phyloP scores from a whole-genome alignment of 2,329 filamentous ascomycete genomes.

The Plenodomus tracheiphilus region DNA sequence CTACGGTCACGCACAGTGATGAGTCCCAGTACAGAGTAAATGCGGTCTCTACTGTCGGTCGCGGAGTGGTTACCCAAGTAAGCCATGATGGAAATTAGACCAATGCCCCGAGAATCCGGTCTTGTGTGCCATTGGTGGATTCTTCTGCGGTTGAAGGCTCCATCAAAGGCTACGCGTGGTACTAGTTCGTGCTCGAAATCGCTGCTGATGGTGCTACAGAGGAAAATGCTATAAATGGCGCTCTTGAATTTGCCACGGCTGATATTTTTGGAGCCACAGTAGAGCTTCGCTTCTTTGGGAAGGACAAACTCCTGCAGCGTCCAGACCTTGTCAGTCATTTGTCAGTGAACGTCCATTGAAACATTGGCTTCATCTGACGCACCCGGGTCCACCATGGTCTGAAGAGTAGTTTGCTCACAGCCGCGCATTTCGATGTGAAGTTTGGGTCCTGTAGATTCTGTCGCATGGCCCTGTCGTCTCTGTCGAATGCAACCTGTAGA shows the following conservation, averaged over 20 bases:
- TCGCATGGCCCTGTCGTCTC: constrained; percentile 20
- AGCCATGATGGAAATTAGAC: constrained; percentile 31
- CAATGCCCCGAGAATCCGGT: constrained; percentile 18
- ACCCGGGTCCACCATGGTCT: constrained; percentile 35
- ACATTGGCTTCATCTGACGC: background rate
- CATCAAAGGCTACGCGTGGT: constrained; percentile 28
- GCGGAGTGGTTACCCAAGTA: constrained; percentile 35
- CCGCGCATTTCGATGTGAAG: constrained; percentile 22
- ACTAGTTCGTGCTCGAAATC: constrained; percentile 31
- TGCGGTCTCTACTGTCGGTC: constrained; percentile 31
- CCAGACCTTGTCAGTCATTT: constrained; percentile 12
- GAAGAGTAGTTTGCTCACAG: constrained; percentile 26
- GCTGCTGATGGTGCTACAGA: constrained; percentile 23
- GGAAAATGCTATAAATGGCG: constrained; percentile 36
- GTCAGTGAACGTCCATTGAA: background rate
- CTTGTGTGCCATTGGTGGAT: constrained; percentile 32
- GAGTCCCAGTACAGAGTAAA: constrained; percentile 36
- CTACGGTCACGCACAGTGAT: constrained; percentile 25
- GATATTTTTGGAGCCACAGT: constrained; percentile 26
- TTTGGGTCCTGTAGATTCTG: constrained; percentile 17
- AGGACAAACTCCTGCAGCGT: constrained; percentile 39
- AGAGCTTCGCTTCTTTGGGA: constrained; percentile 30
- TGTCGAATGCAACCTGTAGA: constrained; percentile 21
- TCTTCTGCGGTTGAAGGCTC: constrained; percentile 33
- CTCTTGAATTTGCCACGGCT: constrained; percentile 31